phyloP scores from a whole-genome alignment of 176 grass and related monocot species.

The Raddia guianensis region DNA sequence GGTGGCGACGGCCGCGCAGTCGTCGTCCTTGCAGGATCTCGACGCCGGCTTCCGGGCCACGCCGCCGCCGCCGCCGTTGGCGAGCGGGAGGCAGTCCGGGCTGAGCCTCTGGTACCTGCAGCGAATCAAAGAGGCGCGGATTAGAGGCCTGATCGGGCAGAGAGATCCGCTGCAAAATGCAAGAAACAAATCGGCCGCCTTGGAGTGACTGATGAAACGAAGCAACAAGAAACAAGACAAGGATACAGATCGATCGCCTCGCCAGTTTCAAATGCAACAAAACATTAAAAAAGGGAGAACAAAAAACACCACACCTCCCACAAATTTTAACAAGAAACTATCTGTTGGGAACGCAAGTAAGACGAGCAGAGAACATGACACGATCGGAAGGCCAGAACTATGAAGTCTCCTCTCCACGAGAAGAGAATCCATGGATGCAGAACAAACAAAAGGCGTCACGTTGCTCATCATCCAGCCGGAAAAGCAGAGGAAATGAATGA shows the following conservation, averaged over 20 bases:
- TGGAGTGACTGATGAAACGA: constrained; percentile 10
- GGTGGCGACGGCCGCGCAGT: constrained; percentile 13
- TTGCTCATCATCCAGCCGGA: not conserved
- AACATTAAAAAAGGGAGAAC: not conserved
- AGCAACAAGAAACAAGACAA: not conserved
- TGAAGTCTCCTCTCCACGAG: not conserved
- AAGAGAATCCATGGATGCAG: not conserved
- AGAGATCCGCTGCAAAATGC: constrained; percentile 53
- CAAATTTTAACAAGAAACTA: constrained; percentile 8
- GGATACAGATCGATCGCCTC: constrained; percentile 15
- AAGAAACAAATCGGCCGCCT: constrained; percentile 18
- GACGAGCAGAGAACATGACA: not conserved
- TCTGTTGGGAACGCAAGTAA: not conserved
- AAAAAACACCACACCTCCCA: not conserved
- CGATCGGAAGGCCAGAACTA: not conserved
- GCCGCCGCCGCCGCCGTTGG: constrained; percentile 38
- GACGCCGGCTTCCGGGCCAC: constrained; percentile 40
- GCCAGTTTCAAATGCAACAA: not conserved
- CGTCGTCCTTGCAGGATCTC: constrained; percentile 48
- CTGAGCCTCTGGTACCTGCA: constrained; percentile 84
- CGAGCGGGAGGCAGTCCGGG: constrained; percentile 72
- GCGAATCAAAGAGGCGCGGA: not conserved
- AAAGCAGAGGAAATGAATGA: not conserved
- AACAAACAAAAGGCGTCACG: not conserved
- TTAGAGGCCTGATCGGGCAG: constrained; percentile 34